These are phyloP conservation scores for Cryptococcus neoformans DNA, from an alignment of 1,284 basidiomycete species.

Conservation along the genomic window DNA sequence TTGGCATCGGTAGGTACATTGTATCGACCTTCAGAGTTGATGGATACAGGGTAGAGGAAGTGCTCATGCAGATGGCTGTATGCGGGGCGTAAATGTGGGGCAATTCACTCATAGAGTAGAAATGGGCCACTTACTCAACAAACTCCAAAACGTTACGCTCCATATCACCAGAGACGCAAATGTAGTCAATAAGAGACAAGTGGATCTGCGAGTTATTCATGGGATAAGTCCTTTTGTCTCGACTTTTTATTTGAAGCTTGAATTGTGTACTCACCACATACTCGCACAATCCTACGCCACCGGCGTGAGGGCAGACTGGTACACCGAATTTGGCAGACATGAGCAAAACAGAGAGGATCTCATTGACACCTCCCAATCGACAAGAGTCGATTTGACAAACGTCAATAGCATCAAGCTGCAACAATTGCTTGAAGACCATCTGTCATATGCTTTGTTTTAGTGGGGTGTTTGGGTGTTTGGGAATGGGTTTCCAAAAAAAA, in stretches of 20 bases:
- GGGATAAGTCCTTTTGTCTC: too few species aligned
- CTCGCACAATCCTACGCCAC: slow-evolving; percentile 88
- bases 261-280: background rate
- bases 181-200: slow-evolving; percentile 77
- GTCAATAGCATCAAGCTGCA: slow-evolving; percentile 90
- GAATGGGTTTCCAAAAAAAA: too few species aligned
- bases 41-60: slow-evolving; percentile 82
- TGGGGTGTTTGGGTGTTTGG: too few species aligned
- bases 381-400: slow-evolving; percentile 97
- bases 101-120: background rate
- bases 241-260: too few species aligned
- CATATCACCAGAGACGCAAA: slow-evolving; percentile 84
- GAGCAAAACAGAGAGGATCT: slow-evolving; percentile 86
- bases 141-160: slow-evolving; percentile 85
- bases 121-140: slow-evolving; percentile 41
- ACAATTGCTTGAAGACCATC: slow-evolving; percentile 95
- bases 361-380: slow-evolving; percentile 86
- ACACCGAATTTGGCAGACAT: slow-evolving; percentile 87
- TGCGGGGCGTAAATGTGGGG: background rate
- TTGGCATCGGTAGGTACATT: slow-evolving; percentile 55
- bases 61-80: slow-evolving; percentile 80
- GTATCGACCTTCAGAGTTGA: slow-evolving; percentile 81
- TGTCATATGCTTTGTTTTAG: slow-evolving; percentile 1
- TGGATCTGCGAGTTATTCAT: slow-evolving; percentile 19
- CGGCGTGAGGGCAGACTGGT: slow-evolving; percentile 90